A percentile compares a stretch with the other conserved stretches of the same genome.
These are phyloP conservation scores for Digitaria exilis DNA, from an alignment of 202 grass and related monocot genomes.

Conservation along the genomic window DNA sequence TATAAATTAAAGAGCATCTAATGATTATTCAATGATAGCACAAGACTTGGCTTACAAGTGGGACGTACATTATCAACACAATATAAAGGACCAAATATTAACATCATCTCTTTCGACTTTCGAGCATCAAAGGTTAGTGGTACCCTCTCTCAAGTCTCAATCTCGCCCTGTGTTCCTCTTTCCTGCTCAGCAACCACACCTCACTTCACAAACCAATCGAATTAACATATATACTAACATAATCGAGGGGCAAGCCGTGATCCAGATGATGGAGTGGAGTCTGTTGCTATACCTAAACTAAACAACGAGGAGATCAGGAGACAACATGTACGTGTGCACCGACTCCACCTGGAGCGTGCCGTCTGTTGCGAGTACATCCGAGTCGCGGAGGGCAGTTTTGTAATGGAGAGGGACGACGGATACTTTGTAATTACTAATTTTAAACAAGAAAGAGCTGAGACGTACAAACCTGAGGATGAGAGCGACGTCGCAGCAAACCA, in stretches of 20 bases:
- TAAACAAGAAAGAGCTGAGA: slow-evolving; percentile 24
- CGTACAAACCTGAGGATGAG: not conserved
- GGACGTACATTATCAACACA: not conserved
- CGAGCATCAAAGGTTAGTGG: not conserved
- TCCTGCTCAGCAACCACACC: not conserved
- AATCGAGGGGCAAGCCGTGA: not conserved
- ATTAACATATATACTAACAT: not conserved
- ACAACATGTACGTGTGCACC: slow-evolving; percentile 35
- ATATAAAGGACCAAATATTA: not conserved
- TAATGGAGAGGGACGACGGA: not conserved
- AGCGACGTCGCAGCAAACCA: slow-evolving; percentile 31
- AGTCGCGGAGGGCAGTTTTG: slow-evolving; percentile 6
- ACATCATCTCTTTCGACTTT: no score
- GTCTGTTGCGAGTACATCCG: slow-evolving; percentile 19
- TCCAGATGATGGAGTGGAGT: not conserved
- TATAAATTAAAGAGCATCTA: slow-evolving; percentile 28
- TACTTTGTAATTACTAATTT: not conserved
- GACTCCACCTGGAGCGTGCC: slow-evolving; percentile 34
- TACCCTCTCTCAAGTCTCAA: not conserved
- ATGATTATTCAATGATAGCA: slow-evolving; percentile 13
- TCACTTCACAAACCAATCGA: not conserved
- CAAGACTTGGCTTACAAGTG: slow-evolving; percentile 3
- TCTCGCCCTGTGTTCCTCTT: not conserved
- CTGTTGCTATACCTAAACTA: slow-evolving; percentile 34
- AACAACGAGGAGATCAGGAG: no score